Conservation (phyloP, 2,329 filamentous ascomycete species). For the Anthostomella pinea region DNA sequence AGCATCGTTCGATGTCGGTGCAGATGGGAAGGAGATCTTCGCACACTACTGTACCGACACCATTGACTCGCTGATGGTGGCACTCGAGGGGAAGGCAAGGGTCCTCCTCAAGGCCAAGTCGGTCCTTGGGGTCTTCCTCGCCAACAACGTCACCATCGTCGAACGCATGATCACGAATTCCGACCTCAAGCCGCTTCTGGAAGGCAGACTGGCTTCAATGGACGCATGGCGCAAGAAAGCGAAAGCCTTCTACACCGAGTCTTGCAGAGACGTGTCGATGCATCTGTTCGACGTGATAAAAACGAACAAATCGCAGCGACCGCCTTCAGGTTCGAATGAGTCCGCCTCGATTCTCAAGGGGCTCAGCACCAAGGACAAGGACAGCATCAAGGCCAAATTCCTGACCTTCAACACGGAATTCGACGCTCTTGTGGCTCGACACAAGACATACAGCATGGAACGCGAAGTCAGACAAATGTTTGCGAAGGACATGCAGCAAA, state of each 20-base stretch:
- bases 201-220: conserved; percentile 62
- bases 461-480: conserved; percentile 79
- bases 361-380: conserved; percentile 85
- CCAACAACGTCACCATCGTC: conserved; percentile 81
- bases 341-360: conserved; percentile 81
- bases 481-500: conserved; percentile 79
- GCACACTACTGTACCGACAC: conserved; percentile 88
- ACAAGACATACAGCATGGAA: conserved; percentile 87
- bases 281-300: conserved; percentile 89
- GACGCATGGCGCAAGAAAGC: conserved; percentile 88
- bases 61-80: conserved; percentile 73
- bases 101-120: conserved; percentile 73
- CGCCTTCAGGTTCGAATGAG: conserved; percentile 73
- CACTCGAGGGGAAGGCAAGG: conserved; percentile 72
- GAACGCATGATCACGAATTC: conserved; percentile 82
- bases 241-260: conserved; percentile 74
- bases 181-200: conserved; percentile 71
- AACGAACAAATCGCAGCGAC: conserved; percentile 72
- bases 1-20: conserved; percentile 80
- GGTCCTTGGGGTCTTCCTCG: conserved; percentile 81
- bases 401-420: conserved; percentile 86
- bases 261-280: conserved; percentile 83
- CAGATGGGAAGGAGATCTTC: conserved; percentile 84
- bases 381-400: conserved; percentile 95
- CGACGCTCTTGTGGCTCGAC: conserved; percentile 79